Percentiles rank a stretch among this genome's conserved stretches.
These are phyloP conservation scores for Pinus taeda DNA, from an alignment of 75 land plant genomes.

Conservation along the genomic window DNA sequence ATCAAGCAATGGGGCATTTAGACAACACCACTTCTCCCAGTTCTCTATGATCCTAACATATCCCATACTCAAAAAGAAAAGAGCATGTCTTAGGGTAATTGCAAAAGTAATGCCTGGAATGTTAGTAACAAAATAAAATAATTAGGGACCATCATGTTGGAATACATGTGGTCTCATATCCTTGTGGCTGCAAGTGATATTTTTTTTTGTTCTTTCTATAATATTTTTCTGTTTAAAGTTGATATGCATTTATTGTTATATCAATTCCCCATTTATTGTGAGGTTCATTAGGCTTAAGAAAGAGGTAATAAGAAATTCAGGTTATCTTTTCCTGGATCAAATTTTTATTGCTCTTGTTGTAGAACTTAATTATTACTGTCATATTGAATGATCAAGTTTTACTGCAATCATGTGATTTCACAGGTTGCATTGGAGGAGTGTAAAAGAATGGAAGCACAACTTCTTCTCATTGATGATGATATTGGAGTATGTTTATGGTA, in stretches of 20 bases:
- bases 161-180: no score
- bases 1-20: no score
- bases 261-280: not conserved
- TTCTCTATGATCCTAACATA: not conserved
- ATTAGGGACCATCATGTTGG: no score
- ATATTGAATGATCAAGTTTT: not conserved
- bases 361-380: not conserved
- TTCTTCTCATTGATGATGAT: constrained; percentile 34
- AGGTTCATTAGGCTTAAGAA: not conserved
- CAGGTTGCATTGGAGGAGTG: constrained; percentile 48
- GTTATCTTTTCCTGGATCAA: not conserved
- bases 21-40: no score
- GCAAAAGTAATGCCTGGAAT: no score
- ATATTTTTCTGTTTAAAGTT: not conserved
- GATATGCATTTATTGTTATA: not conserved
- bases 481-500: constrained; percentile 18
- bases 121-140: no score
- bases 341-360: not conserved
- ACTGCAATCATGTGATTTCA: not conserved
- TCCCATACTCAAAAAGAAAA: not conserved
- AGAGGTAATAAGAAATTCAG: not conserved
- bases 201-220: no score
- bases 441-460: constrained; percentile 19
- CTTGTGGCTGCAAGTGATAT: no score
- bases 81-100: no score